Evolutionary conservation across 148 eudicot genomes (phyloP).

Genomic region (Arctostaphylos glauca): DNA sequence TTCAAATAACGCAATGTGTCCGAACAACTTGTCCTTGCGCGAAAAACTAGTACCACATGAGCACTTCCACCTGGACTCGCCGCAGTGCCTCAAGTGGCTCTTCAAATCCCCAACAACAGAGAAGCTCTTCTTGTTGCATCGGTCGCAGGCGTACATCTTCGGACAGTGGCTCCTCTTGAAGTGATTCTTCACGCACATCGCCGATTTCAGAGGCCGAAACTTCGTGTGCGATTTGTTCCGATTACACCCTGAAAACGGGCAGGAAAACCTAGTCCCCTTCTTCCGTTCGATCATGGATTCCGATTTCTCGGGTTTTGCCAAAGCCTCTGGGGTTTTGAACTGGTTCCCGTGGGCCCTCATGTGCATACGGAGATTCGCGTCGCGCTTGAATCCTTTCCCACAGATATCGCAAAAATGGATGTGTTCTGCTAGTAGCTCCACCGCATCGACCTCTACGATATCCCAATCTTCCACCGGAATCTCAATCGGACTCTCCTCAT

Average conservation of each 20-base stretch:
- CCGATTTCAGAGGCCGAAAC: neutral
- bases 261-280: constrained; percentile 54
- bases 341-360: constrained; percentile 68
- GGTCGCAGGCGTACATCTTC: constrained; percentile 56
- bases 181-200: neutral
- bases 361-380: constrained; percentile 72
- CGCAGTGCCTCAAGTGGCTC: constrained; percentile 69
- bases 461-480: constrained; percentile 27
- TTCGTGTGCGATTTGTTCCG: constrained; percentile 1
- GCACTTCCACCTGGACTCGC: constrained; percentile 55
- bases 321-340: constrained; percentile 50
- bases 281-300: neutral
- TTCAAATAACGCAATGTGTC: constrained; percentile 67
- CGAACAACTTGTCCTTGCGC: constrained; percentile 72
- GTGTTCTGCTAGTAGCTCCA: constrained; percentile 69
- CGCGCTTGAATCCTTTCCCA: constrained; percentile 69
- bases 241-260: constrained; percentile 37
- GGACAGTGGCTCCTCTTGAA: constrained; percentile 68
- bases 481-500: neutral
- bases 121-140: constrained; percentile 69
- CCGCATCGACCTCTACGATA: constrained; percentile 62
- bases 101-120: constrained; percentile 72
- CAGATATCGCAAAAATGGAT: constrained; percentile 71
- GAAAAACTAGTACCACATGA: constrained; percentile 69
- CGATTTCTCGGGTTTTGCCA: constrained; percentile 47